These are phyloP conservation scores for Salvia splendens DNA, from an alignment of 257 asterid genomes.

Conservation along the genomic window DNA sequence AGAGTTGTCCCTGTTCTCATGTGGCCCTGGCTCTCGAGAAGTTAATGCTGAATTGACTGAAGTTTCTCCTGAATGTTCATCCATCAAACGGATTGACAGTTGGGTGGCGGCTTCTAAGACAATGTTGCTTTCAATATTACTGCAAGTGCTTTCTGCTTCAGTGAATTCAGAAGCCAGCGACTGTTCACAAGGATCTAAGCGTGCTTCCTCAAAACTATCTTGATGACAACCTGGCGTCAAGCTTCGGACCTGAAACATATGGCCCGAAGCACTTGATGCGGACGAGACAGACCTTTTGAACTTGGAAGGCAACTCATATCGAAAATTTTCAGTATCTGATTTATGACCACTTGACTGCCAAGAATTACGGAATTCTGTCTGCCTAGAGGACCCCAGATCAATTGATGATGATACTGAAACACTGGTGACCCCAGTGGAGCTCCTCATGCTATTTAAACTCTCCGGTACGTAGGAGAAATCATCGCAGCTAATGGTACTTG, in stretches of 20 bases:
- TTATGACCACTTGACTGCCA: conserved; percentile 65
- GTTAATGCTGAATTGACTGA: conserved; percentile 35
- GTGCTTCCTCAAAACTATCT: conserved; percentile 44
- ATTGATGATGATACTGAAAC: conserved; percentile 77
- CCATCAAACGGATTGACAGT: conserved; percentile 37
- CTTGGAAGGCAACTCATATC: conserved; percentile 50
- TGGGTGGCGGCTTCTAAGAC: conserved; percentile 43
- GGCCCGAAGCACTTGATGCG: conserved; percentile 68
- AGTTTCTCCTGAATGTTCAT: conserved; percentile 40
- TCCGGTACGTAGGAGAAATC: conserved; percentile 72
- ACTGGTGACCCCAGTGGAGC: conserved; percentile 70
- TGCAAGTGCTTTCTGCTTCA: conserved; percentile 52
- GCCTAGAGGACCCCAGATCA: conserved; percentile 70
- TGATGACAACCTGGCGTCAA: conserved; percentile 48
- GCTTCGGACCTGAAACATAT: conserved; percentile 49
- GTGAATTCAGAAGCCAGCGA: conserved; percentile 47
- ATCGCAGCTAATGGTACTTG: conserved; percentile 67
- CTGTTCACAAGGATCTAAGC: conserved; percentile 39
- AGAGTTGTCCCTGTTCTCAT: conserved; percentile 40
- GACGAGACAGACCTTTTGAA: conserved; percentile 73
- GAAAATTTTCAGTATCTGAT: conserved; percentile 61
- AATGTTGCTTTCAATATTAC: conserved; percentile 49
- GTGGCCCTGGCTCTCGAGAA: conserved; percentile 45
- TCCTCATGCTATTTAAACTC: conserved; percentile 70
- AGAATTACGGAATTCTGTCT: conserved; percentile 50